Percentiles rank a stretch among this genome's conserved stretches.
Conservation (phyloP, 148 eudicot genomes). For the Vaccinium macrocarpon region DNA sequence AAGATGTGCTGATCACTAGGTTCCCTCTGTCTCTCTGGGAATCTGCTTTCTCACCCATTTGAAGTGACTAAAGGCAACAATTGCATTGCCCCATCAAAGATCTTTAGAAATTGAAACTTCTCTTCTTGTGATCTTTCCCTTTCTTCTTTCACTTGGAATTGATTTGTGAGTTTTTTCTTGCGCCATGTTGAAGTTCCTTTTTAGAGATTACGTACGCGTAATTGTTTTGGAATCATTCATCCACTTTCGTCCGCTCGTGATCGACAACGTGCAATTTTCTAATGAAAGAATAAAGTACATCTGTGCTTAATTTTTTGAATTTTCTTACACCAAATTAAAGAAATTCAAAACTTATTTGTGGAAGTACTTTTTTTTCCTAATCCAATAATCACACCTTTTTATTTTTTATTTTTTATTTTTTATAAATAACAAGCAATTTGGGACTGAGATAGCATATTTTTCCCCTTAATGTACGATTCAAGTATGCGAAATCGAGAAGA, state of each 20-base stretch:
- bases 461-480: not conserved
- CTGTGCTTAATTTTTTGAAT: no score
- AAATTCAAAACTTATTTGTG: no score
- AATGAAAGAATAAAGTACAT: no score
- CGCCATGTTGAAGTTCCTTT: not conserved
- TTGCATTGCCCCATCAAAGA: not conserved
- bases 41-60: constrained; percentile 38
- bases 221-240: not conserved
- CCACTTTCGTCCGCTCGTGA: not conserved
- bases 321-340: no score
- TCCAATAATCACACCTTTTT: no score
- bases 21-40: constrained; percentile 21
- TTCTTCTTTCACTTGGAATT: constrained; percentile 4
- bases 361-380: no score
- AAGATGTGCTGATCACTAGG: constrained; percentile 26
- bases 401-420: no score
- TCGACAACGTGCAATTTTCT: no score
- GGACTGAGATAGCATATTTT: not conserved
- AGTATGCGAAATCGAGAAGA: not conserved
- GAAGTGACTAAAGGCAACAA: constrained; percentile 22
- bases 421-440: no score
- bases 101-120: not conserved
- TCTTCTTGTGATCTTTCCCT: constrained; percentile 1
- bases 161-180: not conserved
- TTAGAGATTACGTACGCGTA: not conserved